Conservation (phyloP, 2,329 filamentous ascomycete species). For the Neonectria hederae region DNA sequence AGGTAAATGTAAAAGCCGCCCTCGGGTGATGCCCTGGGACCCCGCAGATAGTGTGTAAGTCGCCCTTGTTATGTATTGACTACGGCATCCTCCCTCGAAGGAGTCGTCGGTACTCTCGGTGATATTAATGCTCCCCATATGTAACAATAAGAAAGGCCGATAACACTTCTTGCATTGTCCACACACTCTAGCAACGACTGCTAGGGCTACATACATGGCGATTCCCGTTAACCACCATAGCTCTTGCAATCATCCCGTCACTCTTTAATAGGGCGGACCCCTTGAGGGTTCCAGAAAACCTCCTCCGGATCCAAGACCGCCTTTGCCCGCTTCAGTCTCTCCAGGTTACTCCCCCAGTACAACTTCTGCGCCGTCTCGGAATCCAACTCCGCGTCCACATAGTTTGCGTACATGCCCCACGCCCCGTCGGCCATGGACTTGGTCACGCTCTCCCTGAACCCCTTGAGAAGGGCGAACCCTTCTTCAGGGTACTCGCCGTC, state of each 20-base stretch:
- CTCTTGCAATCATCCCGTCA: neutral
- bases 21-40: neutral
- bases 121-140: neutral
- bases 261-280: slow-evolving; percentile 26
- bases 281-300: slow-evolving; percentile 54
- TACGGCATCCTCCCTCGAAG: neutral
- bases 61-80: neutral
- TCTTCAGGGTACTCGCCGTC: slow-evolving; percentile 43
- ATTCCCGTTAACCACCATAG: neutral
- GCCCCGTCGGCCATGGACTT: slow-evolving; percentile 36
- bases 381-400: slow-evolving; percentile 49
- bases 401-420: slow-evolving; percentile 56
- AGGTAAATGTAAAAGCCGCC: slow-evolving; percentile 9
- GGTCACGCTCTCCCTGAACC: slow-evolving; percentile 48
- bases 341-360: slow-evolving; percentile 51
- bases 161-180: too few relatives aligned
- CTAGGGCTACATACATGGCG: neutral
- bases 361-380: slow-evolving; percentile 45
- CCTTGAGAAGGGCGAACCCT: slow-evolving; percentile 47
- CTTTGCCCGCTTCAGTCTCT: slow-evolving; percentile 49
- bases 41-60: neutral
- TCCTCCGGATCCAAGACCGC: slow-evolving; percentile 48
- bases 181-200: neutral
- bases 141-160: neutral
- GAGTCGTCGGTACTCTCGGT: neutral